Base-by-base conservation (phyloP, 139 green algal genomes). In the Asterochloris sp. region DNA sequence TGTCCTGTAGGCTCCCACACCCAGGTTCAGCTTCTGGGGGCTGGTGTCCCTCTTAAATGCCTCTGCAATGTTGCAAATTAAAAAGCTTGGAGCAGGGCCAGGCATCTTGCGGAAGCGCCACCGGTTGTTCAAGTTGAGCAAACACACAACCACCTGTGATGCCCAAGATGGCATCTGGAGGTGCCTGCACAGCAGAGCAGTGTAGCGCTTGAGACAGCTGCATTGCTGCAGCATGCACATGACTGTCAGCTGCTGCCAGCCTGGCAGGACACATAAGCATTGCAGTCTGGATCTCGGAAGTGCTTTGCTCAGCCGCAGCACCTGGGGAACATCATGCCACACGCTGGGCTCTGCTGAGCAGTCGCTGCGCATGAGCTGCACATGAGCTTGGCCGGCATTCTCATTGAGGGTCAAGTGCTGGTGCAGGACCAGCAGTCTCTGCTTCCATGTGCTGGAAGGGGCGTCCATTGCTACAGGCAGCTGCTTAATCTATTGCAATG, bases 21-120 rank as follows among this genome's bases (percentile, higher is more conserved):
- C 95, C 77, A 98, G 90, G 89, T 98, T 98, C 14, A 98, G 80
- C 86, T 97, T 98, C 47, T 89, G 63, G 10, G 88, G 83, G 67
- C 88, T 83, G 11, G 77, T 85, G 82, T 93, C 86, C n/a, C 83
- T 86, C 66, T 91, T 90, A 87, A 93, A 98, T 0, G 91, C 91
- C 28, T 96, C 91, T 0, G n/a, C n/a, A n/a, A n/a, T n/a, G n/a
- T n/a, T n/a, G n/a, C n/a, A n/a, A n/a, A n/a, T n/a, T n/a, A 88
- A 78, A 81, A 83, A 78, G 28, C 78, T 13, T 84, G 24, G 29
- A 73, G 73, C 19, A 77, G 21, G 29, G n/a, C n/a, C n/a, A n/a
- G n/a, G n/a, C n/a, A n/a, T n/a, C n/a, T 75, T 47, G 62, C 62
- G 38, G 21, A 81, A 10, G 6, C 21, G 21, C 9, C 24, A 1